Base-by-base conservation (phyloP, 2,329 filamentous ascomycete species). In the Arachnomyces sp. region DNA sequence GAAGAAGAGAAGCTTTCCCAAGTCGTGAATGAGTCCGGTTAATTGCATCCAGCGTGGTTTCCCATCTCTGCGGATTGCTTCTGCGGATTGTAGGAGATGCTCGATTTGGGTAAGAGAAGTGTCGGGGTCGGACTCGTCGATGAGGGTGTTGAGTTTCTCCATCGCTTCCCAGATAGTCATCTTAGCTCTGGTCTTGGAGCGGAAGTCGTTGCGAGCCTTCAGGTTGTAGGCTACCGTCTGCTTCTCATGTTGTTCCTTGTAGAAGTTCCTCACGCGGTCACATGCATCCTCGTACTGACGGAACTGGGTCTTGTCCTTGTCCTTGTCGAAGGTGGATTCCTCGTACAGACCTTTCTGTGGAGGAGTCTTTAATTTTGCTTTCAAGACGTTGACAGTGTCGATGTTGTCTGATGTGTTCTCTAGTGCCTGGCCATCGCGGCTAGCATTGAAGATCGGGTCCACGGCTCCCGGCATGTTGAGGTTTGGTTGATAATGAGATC, bases 131-230 rank as follows among this genome's bases (percentile, higher is more conserved):
- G 82, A 88, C 65, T 93, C 84, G 66, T 94, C 88, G 61, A 94
- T 84, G 38, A 94, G 75, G 0, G 83, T 87, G 73, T 94, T 86
- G 56, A 94, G 81, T 65, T 87, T 89, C 74, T 93, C 85, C 67
- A 94, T 92, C 14, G 88, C 88, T 61, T 93, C 73, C 88, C 87
- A 94, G 60, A 94, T 74, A 46, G 81, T 82, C 84, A 94, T 86
- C 61, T 83, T 74, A 12, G 82, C 78, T 39, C 83, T 77, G 2
- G 75, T 75, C 45, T 79, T 76, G 48, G 72, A 73, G 61, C 79
- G 68, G 67, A 87, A 85, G 40, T 74, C 68, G 51, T 82, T 79
- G 40, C 88, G 84, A 11, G 84, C 85, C 47, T 80, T 78, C 32
- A 93, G 73, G 70, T 94, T 94, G 74, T 89, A 93, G 7, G 84